A percentile compares a stretch with the other conserved stretches of the same genome.
Evolutionary conservation across 805 yeast species (phyloP).

Genomic region (Pichia paraexigua): DNA sequence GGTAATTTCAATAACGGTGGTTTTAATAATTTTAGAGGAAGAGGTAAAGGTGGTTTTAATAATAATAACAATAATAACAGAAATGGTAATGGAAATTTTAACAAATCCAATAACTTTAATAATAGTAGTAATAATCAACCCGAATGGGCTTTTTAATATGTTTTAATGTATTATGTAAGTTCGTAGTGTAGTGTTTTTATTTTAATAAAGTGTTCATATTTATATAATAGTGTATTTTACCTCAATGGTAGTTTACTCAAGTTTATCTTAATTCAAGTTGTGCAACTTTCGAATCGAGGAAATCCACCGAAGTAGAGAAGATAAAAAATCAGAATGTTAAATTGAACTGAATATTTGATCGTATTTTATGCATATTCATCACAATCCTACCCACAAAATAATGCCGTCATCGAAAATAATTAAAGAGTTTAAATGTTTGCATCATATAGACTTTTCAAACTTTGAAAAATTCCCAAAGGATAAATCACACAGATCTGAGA

Average conservation of each 20-base stretch:
- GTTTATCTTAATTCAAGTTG: no score
- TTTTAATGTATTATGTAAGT: background rate
- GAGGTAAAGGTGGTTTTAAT: slow-evolving; percentile 42
- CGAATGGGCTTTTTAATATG: slow-evolving; percentile 22
- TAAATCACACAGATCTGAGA: slow-evolving; percentile 17
- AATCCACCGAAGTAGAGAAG: no score
- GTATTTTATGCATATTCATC: no score
- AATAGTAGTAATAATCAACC: background rate
- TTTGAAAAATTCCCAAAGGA: background rate
- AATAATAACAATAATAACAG: slow-evolving; percentile 26
- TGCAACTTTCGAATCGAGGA: no score
- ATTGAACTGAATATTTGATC: no score
- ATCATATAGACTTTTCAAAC: background rate
- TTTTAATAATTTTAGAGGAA: slow-evolving; percentile 25
- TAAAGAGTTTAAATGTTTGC: background rate
- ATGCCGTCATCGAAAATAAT: background rate
- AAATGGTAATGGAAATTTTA: slow-evolving; percentile 2
- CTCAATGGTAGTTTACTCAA: no score
- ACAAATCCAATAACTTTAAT: background rate
- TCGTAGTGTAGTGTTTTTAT: background rate
- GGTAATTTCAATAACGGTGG: slow-evolving; percentile 5
- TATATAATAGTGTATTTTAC: no score
- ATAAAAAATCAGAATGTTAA: no score
- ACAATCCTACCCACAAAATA: no score
- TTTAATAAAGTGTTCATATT: background rate